Conservation (phyloP, 352 stramenopile species). For the Globisporangium camurandrum region DNA sequence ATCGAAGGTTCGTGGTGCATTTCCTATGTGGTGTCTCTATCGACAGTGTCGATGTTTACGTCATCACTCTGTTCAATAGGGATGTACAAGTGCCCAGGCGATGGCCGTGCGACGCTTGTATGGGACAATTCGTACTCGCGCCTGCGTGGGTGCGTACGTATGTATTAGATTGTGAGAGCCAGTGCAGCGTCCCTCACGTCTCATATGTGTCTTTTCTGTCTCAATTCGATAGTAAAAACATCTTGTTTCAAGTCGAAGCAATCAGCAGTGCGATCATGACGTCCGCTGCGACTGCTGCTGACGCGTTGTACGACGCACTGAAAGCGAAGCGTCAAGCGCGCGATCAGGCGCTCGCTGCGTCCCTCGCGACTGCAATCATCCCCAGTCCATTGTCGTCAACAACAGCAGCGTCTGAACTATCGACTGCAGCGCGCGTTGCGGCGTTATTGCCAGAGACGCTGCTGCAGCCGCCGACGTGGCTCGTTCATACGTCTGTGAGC, state of each 20-base stretch:
- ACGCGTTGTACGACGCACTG: slow-evolving; percentile 64
- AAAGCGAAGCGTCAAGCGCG: slow-evolving; percentile 39
- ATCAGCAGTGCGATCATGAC: slow-evolving; percentile 65
- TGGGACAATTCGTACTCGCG: slow-evolving; percentile 84
- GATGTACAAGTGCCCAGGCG: slow-evolving; percentile 45
- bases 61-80: slow-evolving; percentile 15
- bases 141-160: slow-evolving; percentile 39
- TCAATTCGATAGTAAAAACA: slow-evolving; percentile 46
- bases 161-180: too few species aligned
- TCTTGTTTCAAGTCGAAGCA: slow-evolving; percentile 70
- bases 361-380: slow-evolving; percentile 26
- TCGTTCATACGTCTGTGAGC: slow-evolving; percentile 56
- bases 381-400: slow-evolving; percentile 15
- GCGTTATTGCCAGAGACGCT: slow-evolving; percentile 43
- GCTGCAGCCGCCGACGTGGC: slow-evolving; percentile 48
- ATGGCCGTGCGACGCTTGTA: slow-evolving; percentile 48
- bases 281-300: slow-evolving; percentile 53
- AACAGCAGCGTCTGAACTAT: slow-evolving; percentile 14
- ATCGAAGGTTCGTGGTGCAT: slow-evolving; percentile 31
- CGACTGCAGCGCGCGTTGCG: slow-evolving; percentile 27
- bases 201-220: not conserved
- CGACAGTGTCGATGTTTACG: not conserved
- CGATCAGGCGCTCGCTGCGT: slow-evolving; percentile 24
- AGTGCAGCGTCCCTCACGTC: too few species aligned
- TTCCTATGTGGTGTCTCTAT: not conserved